A percentile compares a stretch with the other conserved stretches of the same genome.
Conservation (phyloP, 2,329 filamentous ascomycete species). For the Cryphonectria carpinicola region DNA sequence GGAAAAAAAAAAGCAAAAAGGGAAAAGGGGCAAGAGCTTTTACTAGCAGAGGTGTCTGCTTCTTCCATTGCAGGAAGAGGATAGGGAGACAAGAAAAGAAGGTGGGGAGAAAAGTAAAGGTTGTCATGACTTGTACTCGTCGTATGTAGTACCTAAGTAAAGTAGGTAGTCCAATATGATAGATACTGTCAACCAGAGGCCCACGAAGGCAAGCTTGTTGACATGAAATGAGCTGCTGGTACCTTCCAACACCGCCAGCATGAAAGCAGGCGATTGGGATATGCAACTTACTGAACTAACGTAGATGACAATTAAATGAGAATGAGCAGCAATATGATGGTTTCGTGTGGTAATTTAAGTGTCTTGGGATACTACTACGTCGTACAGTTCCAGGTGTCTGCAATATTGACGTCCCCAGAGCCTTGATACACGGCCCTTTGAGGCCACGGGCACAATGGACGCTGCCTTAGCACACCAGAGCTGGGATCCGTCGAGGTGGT, state of each 20-base stretch:
- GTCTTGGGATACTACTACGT: background rate
- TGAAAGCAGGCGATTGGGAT: background rate
- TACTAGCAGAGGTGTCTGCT: background rate
- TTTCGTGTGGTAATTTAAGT: background rate
- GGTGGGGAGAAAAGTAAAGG: background rate
- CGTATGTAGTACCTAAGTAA: background rate
- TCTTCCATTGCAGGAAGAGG: background rate
- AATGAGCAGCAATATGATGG: background rate
- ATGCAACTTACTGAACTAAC: background rate
- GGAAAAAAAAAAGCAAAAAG: no score
- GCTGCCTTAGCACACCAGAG: constrained; percentile 32
- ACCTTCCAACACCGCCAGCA: background rate
- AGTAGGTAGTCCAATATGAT: background rate
- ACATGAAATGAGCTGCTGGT: background rate
- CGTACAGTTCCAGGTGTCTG: constrained; percentile 25
- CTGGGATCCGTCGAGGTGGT: constrained; percentile 21
- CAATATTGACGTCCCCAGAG: constrained; percentile 19
- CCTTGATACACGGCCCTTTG: constrained; percentile 27
- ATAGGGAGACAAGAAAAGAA: background rate
- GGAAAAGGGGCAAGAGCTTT: background rate
- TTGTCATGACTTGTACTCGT: background rate
- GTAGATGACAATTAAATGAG: background rate
- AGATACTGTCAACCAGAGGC: background rate
- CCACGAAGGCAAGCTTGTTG: background rate
- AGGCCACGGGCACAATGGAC: constrained; percentile 36